Evolutionary conservation across 2,329 filamentous ascomycete species (phyloP).

Genomic region (Penicillium decumbens): DNA sequence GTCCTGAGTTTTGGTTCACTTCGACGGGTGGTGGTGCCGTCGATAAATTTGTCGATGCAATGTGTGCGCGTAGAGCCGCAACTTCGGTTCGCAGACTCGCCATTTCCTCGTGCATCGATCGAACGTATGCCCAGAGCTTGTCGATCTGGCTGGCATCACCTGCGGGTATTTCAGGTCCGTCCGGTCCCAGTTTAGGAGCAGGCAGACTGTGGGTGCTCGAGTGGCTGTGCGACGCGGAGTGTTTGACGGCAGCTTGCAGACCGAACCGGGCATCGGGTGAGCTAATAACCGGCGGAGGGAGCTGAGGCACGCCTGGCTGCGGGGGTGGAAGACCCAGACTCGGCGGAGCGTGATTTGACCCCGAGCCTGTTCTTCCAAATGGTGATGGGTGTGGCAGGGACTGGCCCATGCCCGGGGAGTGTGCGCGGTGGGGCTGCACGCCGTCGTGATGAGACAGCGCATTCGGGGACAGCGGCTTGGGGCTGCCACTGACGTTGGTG

Average conservation of each 20-base stretch:
- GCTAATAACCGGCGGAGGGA: conserved; percentile 42
- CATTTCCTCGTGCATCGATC: conserved; percentile 41
- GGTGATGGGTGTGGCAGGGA: conserved; percentile 39
- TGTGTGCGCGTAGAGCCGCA: conserved; percentile 37
- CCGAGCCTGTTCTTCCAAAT: conserved; percentile 26
- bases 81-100: conserved; percentile 41
- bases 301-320: conserved; percentile 39
- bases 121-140: conserved; percentile 44
- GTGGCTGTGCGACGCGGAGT: conserved; percentile 33
- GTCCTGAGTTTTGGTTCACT: conserved; percentile 15
- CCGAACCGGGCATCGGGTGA: conserved; percentile 43
- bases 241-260: conserved; percentile 38
- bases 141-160: conserved; percentile 28
- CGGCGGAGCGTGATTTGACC: conserved; percentile 23
- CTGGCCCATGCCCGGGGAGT: conserved; percentile 42
- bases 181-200: conserved; percentile 25
- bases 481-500: conserved; percentile 76
- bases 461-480: conserved; percentile 65
- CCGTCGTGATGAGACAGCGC: conserved; percentile 37
- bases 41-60: conserved; percentile 30
- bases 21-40: conserved; percentile 18
- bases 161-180: conserved; percentile 20
- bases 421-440: conserved; percentile 39
- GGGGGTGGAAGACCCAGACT: conserved; percentile 36
- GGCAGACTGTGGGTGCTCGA: conserved; percentile 33